phyloP scores from a whole-genome alignment of 2,329 filamentous ascomycete genomes.

The Didymella glomerata region DNA sequence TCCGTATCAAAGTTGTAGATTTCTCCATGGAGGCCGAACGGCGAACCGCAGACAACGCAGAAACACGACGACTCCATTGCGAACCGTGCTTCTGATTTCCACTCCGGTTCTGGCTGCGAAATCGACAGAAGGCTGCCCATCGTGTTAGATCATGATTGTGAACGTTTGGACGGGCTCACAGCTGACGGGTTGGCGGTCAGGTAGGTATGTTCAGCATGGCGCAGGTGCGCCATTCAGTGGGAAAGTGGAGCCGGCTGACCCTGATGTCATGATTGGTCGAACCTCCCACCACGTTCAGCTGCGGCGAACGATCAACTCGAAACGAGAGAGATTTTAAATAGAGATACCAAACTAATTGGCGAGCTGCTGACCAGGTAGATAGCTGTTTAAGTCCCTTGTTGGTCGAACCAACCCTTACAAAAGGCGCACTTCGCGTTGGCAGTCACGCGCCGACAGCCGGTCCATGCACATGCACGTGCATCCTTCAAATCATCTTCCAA shows the following conservation, averaged over 20 bases:
- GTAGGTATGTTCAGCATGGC: neutral
- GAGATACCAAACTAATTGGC: no score
- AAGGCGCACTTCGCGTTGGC: no score
- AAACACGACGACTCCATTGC: slow-evolving; percentile 36
- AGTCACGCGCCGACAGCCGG: no score
- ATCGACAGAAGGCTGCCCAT: slow-evolving; percentile 32
- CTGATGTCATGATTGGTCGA: neutral
- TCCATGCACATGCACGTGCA: neutral
- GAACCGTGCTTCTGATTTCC: slow-evolving; percentile 29
- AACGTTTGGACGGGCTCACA: neutral
- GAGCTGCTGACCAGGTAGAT: no score
- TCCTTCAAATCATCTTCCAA: neutral
- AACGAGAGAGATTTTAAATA: no score
- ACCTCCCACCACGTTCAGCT: neutral
- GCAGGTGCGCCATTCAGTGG: neutral
- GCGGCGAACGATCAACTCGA: neutral
- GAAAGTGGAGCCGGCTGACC: neutral
- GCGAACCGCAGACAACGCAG: slow-evolving; percentile 41
- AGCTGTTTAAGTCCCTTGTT: no score
- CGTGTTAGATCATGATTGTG: neutral
- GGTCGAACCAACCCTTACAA: no score
- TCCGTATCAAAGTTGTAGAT: slow-evolving; percentile 34
- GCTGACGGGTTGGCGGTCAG: neutral
- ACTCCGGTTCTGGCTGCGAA: slow-evolving; percentile 15
- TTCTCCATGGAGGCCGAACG: slow-evolving; percentile 36